Conservation (phyloP, 1,284 basidiomycete species). For the Xanthoconium separans region DNA sequence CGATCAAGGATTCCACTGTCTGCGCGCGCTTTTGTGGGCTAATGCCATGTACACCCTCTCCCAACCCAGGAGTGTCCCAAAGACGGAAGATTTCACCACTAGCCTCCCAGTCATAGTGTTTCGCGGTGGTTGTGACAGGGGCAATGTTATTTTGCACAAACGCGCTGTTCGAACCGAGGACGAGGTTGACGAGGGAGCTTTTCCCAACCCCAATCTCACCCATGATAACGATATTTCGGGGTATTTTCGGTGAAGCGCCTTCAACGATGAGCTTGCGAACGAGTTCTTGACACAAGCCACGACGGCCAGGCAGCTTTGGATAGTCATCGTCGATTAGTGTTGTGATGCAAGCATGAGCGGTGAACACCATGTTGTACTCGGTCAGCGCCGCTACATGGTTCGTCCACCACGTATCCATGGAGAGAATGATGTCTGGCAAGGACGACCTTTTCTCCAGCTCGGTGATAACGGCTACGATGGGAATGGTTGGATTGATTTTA, state of each 20-base stretch:
- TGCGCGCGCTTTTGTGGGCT: conserved; percentile 17
- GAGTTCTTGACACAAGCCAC: conserved; percentile 15
- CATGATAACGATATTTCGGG: conserved; percentile 26
- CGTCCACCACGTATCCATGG: conserved; percentile 37
- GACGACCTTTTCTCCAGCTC: conserved; percentile 34
- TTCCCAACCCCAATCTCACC: conserved; percentile 32
- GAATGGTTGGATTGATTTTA: conserved; percentile 17
- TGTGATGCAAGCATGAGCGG: conserved; percentile 33
- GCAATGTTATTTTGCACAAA: conserved; percentile 20
- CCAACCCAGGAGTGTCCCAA: conserved; percentile 27
- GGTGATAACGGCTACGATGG: conserved; percentile 32
- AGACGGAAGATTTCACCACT: conserved; percentile 16
- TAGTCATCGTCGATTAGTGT: conserved; percentile 28
- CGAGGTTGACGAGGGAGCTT: conserved; percentile 30
- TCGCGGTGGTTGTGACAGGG: conserved; percentile 18
- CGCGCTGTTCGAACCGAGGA: conserved; percentile 22
- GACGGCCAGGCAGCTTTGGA: conserved; percentile 25
- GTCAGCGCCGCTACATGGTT: conserved; percentile 20
- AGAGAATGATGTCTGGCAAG: conserved; percentile 17
- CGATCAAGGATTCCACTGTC: conserved; percentile 20
- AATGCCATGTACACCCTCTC: conserved; percentile 17
- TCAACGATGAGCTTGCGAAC: conserved; percentile 23
- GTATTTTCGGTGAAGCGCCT: conserved; percentile 22
- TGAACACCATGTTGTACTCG: conserved; percentile 26
- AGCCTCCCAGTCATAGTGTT: conserved; percentile 19